Base-by-base conservation (phyloP, 169 alveolate species). In the Plasmodium malariae region DNA sequence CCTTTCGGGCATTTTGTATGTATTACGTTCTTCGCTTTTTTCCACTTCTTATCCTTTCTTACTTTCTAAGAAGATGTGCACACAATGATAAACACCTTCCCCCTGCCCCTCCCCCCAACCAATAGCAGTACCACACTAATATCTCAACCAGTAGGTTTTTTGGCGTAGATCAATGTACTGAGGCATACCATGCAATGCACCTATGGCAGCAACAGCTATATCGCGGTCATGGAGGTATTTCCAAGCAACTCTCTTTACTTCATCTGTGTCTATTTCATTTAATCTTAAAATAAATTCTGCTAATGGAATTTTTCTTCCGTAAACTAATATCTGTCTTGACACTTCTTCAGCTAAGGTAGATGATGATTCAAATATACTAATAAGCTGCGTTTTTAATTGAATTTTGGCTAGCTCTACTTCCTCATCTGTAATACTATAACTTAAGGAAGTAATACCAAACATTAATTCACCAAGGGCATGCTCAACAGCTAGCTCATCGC, bases 181-280 rank as follows among this genome's bases (percentile, higher is more conserved):
- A 2, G 95, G 96, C 94, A 94, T 88, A 43, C 96, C 96, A 68
- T 94, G 96, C 24, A 93, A 65, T 4, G 96, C 95, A 1, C 96
- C 96, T 65, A 94, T 88, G 0, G 96, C 96, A 11, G 96, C 94
- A 54, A 94, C 94, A 0, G 96, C 96, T 65, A 94, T 85, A 70
- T 94, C 96, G 30, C 92, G 37, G 87, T 95, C 97, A 72, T 95
- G 97, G 49, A 95, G 88, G 76, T 94, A 94, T 70, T 95, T 95
- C 97, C 97, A 95, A 17, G 97, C 97, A 26, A 95, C 96, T 45
- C 97, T 59, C 65, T 95, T 95, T 26, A 95, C 93, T 76, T 95
- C 97, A 60, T 95, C 97, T 4, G 96, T 93, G 88, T 95, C 97
- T 21, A 95, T 95, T 51, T 88, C 92, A 55, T 95, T 94, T 45